Base-by-base conservation (phyloP, 1,284 basidiomycete genomes). In the Boletus sp. region DNA sequence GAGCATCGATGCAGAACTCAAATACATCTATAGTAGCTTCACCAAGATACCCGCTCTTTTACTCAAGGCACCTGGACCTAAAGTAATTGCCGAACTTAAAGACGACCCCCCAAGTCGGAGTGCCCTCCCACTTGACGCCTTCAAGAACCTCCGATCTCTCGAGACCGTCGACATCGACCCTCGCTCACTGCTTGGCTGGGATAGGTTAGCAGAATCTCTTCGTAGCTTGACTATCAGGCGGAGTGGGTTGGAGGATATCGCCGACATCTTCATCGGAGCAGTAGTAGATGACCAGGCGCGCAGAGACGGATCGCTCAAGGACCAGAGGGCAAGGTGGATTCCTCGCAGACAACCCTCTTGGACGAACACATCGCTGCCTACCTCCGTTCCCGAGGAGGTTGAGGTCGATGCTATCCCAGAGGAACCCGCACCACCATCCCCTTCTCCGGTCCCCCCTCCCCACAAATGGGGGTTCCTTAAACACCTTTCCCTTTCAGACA, bases 11-110 rank as follows among this genome's bases (percentile, higher is more conserved):
- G 64, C 75, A 4, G 84, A 92, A 58, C 78, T 94, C 67, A 91
- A 84, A 64, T 92, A 84, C 69, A 76, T 94, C 56, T 94, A 84
- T 70, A 89, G 89, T 62, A 79, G 83, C 61, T 89, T 94, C 70
- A 94, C 90, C 26, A 91, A 90, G 69, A 72, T 94, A 0, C 91
- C 91, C 14, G 83, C 89, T 2, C 73, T 95, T 32, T 71, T 72
- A n/a, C 71, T 85, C 51, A 73, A 71, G 48, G 76, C 79, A 4
- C 81, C 81, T 4, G 78, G 80, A 36, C 72, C 73, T 36, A 82
- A 80, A 51, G 68, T 82, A 47, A 82, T 94, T 22, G 67, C 77
- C 7, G 91, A 89, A 60, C 76, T 90, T 10, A 72, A 76, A 9
- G 76, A 82, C 30, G 88, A 93, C 49, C 75, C 84, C 8, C 85